phyloP scores from a whole-genome alignment of 2,329 filamentous ascomycete genomes.

The Beauveria scarabaeidicola region DNA sequence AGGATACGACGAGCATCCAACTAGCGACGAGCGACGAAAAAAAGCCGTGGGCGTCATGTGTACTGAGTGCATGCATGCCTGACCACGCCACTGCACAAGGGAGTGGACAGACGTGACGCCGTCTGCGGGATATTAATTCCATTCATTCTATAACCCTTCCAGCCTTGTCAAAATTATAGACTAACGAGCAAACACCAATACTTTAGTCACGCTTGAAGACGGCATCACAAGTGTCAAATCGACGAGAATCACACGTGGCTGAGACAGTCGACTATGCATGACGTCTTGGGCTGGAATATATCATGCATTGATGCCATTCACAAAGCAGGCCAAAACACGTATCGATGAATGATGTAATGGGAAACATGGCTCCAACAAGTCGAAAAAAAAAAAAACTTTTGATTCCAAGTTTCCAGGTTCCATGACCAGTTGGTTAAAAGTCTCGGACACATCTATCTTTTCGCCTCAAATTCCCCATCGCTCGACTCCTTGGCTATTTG shows the following conservation, averaged over 20 bases:
- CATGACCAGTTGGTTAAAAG: too few species aligned
- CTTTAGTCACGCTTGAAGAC: not conserved
- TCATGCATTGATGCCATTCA: not conserved
- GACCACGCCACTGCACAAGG: constrained; percentile 1
- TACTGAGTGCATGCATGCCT: constrained; percentile 1
- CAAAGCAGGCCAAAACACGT: not conserved
- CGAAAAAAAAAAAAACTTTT: not conserved
- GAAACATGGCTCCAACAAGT: not conserved
- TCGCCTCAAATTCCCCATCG: too few species aligned
- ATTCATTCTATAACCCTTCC: not conserved
- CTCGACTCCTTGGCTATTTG: too few species aligned
- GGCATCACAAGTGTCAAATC: not conserved
- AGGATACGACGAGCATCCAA: not conserved
- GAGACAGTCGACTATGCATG: constrained; percentile 1
- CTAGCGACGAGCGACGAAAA: not conserved
- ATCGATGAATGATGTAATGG: not conserved
- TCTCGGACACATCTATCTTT: too few species aligned
- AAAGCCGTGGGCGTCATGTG: not conserved
- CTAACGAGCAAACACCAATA: too few species aligned
- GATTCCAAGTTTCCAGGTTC: too few species aligned
- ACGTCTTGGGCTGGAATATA: not conserved
- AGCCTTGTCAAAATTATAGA: not conserved
- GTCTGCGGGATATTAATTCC: not conserved
- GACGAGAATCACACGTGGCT: not conserved
- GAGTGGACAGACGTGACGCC: constrained; percentile 1